Evolutionary conservation across 2,329 filamentous ascomycete genomes (phyloP).

Genomic region (Hymenoscyphus albidus): DNA sequence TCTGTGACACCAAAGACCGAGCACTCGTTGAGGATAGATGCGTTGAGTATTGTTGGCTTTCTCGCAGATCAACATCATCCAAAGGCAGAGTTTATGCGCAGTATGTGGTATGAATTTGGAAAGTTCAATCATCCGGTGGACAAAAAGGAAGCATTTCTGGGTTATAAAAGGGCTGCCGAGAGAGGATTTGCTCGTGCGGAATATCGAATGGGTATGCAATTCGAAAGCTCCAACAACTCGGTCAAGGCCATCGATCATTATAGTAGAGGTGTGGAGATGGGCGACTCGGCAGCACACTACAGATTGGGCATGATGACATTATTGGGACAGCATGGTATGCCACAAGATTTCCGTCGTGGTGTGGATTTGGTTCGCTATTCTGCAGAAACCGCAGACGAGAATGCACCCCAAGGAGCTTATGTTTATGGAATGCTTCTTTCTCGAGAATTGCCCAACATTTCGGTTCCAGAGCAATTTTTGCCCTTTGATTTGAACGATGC

Average conservation of each 20-base stretch:
- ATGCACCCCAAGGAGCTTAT: conserved; percentile 93
- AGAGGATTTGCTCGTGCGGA: conserved; percentile 84
- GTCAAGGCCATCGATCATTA: conserved; percentile 90
- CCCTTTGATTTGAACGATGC: conserved; percentile 69
- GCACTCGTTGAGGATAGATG: conserved; percentile 82
- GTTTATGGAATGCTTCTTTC: conserved; percentile 93
- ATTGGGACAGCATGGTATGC: conserved; percentile 87
- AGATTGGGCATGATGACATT: conserved; percentile 97
- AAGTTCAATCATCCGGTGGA: conserved; percentile 88
- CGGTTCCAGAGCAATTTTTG: conserved; percentile 68
- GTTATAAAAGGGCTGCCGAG: conserved; percentile 81
- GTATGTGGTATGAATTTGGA: conserved; percentile 97
- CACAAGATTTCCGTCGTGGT: conserved; percentile 72
- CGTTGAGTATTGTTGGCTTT: conserved; percentile 87
- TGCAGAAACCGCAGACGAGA: conserved; percentile 86
- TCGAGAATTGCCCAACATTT: conserved; percentile 85
- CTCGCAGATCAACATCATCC: conserved; percentile 89
- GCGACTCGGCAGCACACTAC: conserved; percentile 83
- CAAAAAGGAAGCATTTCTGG: conserved; percentile 88
- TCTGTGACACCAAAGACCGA: conserved; percentile 81
- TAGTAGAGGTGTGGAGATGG: conserved; percentile 69
- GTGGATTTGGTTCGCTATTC: conserved; percentile 79
- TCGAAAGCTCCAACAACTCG: conserved; percentile 90
- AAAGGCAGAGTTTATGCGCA: conserved; percentile 87
- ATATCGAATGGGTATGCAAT: conserved; percentile 98